phyloP scores from a whole-genome alignment of 2,329 filamentous ascomycete species.

The Xylariaceae sp. region DNA sequence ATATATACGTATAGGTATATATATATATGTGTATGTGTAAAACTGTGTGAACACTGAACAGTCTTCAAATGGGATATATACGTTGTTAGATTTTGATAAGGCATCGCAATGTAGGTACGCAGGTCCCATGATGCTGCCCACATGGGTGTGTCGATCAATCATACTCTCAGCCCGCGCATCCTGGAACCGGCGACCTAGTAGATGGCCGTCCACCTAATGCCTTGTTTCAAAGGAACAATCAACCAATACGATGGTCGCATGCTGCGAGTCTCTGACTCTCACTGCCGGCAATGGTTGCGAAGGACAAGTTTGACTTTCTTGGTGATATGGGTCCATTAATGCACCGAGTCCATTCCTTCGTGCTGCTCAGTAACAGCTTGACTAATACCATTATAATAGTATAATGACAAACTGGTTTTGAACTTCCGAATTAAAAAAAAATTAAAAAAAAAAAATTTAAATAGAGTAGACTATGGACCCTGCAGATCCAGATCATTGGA shows the following conservation, averaged over 20 bases:
- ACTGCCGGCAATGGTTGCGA: background rate
- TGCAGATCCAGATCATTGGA: background rate
- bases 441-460: background rate
- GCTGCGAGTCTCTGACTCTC: background rate
- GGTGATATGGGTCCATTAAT: background rate
- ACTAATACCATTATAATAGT: too few species aligned
- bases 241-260: slow-evolving; percentile 13
- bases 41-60: background rate
- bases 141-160: slow-evolving; percentile 23
- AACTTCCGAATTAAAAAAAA: background rate
- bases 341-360: too few species aligned
- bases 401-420: too few species aligned
- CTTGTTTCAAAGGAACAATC: slow-evolving; percentile 10
- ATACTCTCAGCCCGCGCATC: slow-evolving; percentile 7
- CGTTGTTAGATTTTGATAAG: background rate
- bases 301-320: background rate
- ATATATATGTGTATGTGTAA: too few species aligned
- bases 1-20: too few species aligned
- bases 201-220: background rate
- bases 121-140: slow-evolving; percentile 21
- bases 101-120: slow-evolving; percentile 2
- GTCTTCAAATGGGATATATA: background rate
- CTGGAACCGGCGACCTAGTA: slow-evolving; percentile 3
- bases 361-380: too few species aligned
- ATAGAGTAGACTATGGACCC: background rate